Evolutionary conservation across 108 stramenopile genomes (phyloP).

Genomic region (Chaetoceros tenuissimus): DNA sequence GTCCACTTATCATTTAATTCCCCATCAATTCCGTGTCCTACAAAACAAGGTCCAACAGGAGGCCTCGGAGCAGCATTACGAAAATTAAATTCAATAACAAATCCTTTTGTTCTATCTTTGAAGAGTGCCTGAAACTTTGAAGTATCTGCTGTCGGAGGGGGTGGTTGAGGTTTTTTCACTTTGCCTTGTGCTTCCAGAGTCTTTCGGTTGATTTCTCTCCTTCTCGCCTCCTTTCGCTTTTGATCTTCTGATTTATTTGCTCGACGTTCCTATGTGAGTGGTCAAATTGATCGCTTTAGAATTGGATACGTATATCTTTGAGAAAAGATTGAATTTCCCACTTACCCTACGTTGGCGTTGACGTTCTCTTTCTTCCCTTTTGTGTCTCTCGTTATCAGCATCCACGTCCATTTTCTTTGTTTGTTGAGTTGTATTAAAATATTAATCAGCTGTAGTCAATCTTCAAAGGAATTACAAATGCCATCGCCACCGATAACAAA

Average conservation of each 20-base stretch:
- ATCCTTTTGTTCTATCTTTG: slow-evolving; percentile 66
- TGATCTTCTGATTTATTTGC: slow-evolving; percentile 48
- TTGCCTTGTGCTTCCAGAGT: slow-evolving; percentile 25
- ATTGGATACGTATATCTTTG: neutral
- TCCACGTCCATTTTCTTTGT: slow-evolving; percentile 13
- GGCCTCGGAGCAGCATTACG: slow-evolving; percentile 85
- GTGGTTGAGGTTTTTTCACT: slow-evolving; percentile 8
- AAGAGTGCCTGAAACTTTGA: slow-evolving; percentile 71
- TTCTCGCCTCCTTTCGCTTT: slow-evolving; percentile 61
- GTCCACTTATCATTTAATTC: slow-evolving; percentile 51
- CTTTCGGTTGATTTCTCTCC: slow-evolving; percentile 58
- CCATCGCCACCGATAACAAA: too few relatives aligned
- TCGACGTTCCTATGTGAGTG: slow-evolving; percentile 36
- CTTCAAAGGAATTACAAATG: too few relatives aligned
- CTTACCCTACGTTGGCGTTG: slow-evolving; percentile 76
- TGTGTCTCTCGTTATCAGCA: slow-evolving; percentile 58
- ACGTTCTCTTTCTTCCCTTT: slow-evolving; percentile 62
- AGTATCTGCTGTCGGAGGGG: slow-evolving; percentile 9
- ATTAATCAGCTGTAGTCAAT: too few relatives aligned
- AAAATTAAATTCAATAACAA: slow-evolving; percentile 73
- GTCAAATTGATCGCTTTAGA: neutral
- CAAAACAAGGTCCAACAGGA: slow-evolving; percentile 83
- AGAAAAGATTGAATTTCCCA: neutral
- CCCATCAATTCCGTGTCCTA: slow-evolving; percentile 65
- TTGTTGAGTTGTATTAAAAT: too few relatives aligned